Percentiles rank a stretch among this genome's conserved stretches.
Conservation (phyloP, 2,329 filamentous ascomycete genomes). For the Diplodia scrobiculata region DNA sequence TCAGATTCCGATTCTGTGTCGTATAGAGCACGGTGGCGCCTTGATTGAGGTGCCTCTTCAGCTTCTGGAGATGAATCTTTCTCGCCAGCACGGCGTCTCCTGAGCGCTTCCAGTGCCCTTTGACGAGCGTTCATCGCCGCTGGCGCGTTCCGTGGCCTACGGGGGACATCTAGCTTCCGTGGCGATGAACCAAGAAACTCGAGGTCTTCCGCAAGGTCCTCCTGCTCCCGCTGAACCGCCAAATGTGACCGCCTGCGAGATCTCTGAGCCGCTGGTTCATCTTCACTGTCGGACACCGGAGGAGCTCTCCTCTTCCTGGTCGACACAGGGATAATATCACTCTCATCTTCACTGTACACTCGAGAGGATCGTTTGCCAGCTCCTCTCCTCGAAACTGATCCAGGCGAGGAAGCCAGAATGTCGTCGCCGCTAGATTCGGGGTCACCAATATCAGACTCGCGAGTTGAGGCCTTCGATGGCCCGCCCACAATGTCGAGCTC, state of each 20-base stretch:
- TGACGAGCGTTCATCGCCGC: constrained; percentile 44
- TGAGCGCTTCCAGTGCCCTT: constrained; percentile 50
- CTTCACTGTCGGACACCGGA: constrained; percentile 34
- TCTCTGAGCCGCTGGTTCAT: constrained; percentile 28
- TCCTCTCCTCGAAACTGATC: not conserved
- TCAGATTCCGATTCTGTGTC: constrained; percentile 33
- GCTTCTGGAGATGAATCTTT: constrained; percentile 33
- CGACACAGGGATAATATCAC: constrained; percentile 25
- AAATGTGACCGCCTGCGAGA: constrained; percentile 24
- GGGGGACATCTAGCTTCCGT: constrained; percentile 30
- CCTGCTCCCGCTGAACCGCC: constrained; percentile 38
- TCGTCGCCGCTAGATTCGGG: constrained; percentile 28
- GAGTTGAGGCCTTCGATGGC: not conserved
- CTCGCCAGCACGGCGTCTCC: constrained; percentile 45
- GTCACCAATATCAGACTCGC: constrained; percentile 16
- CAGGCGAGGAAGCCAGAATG: constrained; percentile 30
- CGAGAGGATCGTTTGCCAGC: not conserved
- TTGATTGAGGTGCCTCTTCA: constrained; percentile 31
- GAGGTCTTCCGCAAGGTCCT: constrained; percentile 52
- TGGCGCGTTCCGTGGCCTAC: constrained; percentile 30
- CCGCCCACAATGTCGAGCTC: not conserved
- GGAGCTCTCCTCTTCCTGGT: constrained; percentile 25
- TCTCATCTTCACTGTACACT: constrained; percentile 28
- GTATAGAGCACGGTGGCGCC: constrained; percentile 33
- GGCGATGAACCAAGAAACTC: constrained; percentile 47